Percentiles rank a stretch among this genome's conserved stretches.
Evolutionary conservation across 441 rosid species (phyloP).

Genomic region (Viola pubescens): DNA sequence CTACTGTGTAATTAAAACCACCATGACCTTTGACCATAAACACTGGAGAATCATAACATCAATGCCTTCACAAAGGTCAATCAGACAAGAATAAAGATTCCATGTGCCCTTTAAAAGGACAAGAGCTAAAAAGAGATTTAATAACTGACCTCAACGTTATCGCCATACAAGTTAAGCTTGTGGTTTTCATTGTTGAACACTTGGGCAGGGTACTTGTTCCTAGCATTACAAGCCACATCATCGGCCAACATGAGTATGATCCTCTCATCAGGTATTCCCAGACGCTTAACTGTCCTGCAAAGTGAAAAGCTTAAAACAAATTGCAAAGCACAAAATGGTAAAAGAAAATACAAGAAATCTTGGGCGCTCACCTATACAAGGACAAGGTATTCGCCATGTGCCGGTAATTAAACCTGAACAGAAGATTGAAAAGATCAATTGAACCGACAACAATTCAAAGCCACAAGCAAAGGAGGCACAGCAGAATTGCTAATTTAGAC

Average conservation of each 20-base stretch:
- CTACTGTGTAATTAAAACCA: too few relatives aligned
- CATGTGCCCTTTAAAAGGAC: not conserved
- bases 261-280: constrained; percentile 95
- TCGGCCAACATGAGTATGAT: constrained; percentile 94
- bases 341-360: constrained; percentile 5
- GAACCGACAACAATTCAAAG: constrained; percentile 9
- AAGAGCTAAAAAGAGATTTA: constrained; percentile 5
- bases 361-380: constrained; percentile 56
- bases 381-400: constrained; percentile 98
- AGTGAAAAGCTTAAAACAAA: constrained; percentile 5
- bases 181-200: constrained; percentile 97
- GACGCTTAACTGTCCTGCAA: constrained; percentile 85
- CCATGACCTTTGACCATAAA: too few relatives aligned
- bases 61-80: too few relatives aligned
- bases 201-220: constrained; percentile 96
- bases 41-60: too few relatives aligned
- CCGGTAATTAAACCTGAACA: constrained; percentile 87
- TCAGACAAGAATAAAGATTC: not conserved
- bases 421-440: constrained; percentile 15
- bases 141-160: constrained; percentile 80
- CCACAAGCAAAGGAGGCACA: not conserved
- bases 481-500: not conserved
- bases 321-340: not conserved
- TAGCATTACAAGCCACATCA: constrained; percentile 96
- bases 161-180: constrained; percentile 86